phyloP scores from a whole-genome alignment of 1,139 yeast genomes.

The Casaregolazyma suthepensis region DNA sequence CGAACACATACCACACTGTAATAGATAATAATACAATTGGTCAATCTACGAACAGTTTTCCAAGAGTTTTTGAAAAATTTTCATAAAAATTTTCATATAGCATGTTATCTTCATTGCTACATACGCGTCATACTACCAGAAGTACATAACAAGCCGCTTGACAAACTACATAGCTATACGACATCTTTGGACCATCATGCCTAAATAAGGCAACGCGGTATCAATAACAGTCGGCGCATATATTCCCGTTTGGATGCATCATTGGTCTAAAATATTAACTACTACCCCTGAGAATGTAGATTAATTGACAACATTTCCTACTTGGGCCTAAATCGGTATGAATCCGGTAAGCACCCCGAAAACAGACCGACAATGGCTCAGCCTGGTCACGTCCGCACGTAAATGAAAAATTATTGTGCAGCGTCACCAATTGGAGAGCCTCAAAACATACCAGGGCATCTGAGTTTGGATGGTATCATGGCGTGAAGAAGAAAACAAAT shows the following conservation, averaged over 20 bases:
- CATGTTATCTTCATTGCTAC: not conserved
- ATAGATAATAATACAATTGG: no score
- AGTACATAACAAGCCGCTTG: not conserved
- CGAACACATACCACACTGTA: no score
- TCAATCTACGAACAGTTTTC: not conserved
- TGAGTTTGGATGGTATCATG: not conserved
- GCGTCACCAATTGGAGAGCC: not conserved
- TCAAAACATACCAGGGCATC: not conserved
- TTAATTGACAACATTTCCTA: not conserved
- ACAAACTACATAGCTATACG: not conserved
- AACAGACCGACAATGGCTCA: not conserved
- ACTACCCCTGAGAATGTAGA: not conserved
- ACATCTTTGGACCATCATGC: not conserved
- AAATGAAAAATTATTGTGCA: not conserved
- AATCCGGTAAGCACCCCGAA: not conserved
- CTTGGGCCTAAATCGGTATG: not conserved
- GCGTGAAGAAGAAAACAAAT: not conserved
- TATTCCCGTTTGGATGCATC: not conserved
- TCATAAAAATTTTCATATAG: no score
- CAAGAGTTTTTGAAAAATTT: no score
- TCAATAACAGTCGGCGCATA: not conserved
- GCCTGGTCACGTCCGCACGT: not conserved
- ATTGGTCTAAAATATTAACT: not conserved
- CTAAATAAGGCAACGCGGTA: not conserved
- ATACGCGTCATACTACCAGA: not conserved